phyloP scores from a whole-genome alignment of 2,329 filamentous ascomycete genomes.

The Kalaharituber pfeilii region DNA sequence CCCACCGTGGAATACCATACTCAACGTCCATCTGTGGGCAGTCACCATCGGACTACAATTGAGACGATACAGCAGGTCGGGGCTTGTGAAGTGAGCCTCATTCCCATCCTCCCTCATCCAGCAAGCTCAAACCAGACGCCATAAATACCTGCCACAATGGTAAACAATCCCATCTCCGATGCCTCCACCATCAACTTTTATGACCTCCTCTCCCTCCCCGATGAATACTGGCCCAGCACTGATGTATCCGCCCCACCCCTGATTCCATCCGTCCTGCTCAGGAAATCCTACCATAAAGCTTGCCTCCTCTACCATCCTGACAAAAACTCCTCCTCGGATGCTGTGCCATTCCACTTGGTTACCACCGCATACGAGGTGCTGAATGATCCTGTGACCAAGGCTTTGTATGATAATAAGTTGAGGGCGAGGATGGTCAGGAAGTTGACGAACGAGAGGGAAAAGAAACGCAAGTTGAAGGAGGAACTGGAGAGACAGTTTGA shows the following conservation, averaged over 20 bases:
- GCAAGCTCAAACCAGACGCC: no score
- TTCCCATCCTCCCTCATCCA: no score
- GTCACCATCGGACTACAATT: no score
- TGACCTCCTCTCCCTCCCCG: slow-evolving; percentile 31
- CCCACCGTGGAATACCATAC: no score
- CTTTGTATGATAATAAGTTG: slow-evolving; percentile 34
- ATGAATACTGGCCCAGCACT: neutral
- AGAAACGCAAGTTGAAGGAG: slow-evolving; percentile 34
- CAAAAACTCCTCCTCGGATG: slow-evolving; percentile 33
- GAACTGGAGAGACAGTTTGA: slow-evolving; percentile 30
- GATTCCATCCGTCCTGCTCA: slow-evolving; percentile 30
- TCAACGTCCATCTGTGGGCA: no score
- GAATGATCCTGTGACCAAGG: slow-evolving; percentile 29
- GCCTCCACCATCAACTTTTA: slow-evolving; percentile 31
- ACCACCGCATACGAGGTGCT: slow-evolving; percentile 36
- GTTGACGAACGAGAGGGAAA: slow-evolving; percentile 23
- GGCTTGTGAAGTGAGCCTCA: no score
- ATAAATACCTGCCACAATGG: no score
- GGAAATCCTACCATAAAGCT: slow-evolving; percentile 34
- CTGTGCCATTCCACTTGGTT: slow-evolving; percentile 35
- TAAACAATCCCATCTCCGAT: neutral
- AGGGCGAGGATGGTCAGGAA: slow-evolving; percentile 30
- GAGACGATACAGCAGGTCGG: no score
- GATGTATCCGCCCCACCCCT: slow-evolving; percentile 22
- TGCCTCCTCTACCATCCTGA: slow-evolving; percentile 38